A percentile compares a stretch with the other conserved stretches of the same genome.
phyloP scores from a whole-genome alignment of 176 grass and related monocot species.

The Rhynchospora breviuscula region DNA sequence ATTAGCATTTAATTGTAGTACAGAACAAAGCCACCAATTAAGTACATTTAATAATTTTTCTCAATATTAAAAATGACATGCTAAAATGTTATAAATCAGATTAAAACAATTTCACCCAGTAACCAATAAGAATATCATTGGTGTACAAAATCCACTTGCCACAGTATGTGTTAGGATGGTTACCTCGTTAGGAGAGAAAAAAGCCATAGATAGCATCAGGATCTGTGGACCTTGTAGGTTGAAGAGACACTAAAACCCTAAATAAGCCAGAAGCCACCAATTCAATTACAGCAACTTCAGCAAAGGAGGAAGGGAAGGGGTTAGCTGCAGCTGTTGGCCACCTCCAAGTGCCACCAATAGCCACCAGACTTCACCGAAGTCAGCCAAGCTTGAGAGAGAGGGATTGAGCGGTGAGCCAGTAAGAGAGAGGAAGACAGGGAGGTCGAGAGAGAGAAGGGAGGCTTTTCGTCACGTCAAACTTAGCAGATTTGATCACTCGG shows the following conservation, averaged over 20 bases:
- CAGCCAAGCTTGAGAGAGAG: too few relatives aligned
- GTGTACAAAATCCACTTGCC: not conserved
- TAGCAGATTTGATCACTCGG: too few relatives aligned
- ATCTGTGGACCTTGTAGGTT: slow-evolving; percentile 72
- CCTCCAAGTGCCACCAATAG: too few relatives aligned
- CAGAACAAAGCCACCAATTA: not conserved
- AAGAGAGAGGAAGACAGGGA: too few relatives aligned
- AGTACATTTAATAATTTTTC: too few relatives aligned
- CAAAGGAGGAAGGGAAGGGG: too few relatives aligned
- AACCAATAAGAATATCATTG: not conserved
- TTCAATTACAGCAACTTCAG: slow-evolving; percentile 80
- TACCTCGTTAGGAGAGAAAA: slow-evolving; percentile 96
- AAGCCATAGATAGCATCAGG: slow-evolving; percentile 78
- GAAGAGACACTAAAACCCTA: slow-evolving; percentile 88
- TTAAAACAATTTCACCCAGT: not conserved
- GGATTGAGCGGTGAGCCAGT: too few relatives aligned
- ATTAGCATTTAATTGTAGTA: not conserved
- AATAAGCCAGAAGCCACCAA: slow-evolving; percentile 75
- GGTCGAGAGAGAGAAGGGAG: too few relatives aligned
- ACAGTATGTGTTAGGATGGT: not conserved
- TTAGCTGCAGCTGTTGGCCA: too few relatives aligned
- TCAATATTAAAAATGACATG: not conserved
- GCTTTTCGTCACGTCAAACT: too few relatives aligned
- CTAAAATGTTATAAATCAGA: not conserved
- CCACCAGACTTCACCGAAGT: too few relatives aligned